Percentiles rank a stretch among this genome's conserved stretches.
phyloP scores from a whole-genome alignment of 257 asterid species.

The Solanum acaule region DNA sequence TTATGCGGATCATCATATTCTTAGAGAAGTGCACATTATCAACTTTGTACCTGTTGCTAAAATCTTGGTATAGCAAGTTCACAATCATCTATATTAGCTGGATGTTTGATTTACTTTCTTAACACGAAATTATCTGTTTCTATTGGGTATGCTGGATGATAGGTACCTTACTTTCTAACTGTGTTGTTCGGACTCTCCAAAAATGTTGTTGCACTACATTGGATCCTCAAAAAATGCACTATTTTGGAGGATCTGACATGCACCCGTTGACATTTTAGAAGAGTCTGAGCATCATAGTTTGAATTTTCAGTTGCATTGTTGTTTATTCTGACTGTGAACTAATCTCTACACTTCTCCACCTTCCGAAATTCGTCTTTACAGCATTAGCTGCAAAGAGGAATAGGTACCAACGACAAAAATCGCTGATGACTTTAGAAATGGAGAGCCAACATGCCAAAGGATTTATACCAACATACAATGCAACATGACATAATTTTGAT shows the following conservation, averaged over 20 bases:
- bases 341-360: neutral
- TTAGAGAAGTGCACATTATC: neutral
- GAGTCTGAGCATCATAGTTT: neutral
- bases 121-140: neutral
- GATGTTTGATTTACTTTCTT: neutral
- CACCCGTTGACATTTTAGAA: neutral
- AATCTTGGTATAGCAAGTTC: neutral
- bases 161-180: neutral
- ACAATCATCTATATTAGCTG: neutral
- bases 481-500: slow-evolving; percentile 33
- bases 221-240: neutral
- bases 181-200: neutral
- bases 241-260: neutral
- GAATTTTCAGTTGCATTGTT: neutral
- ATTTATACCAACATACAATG: slow-evolving; percentile 60
- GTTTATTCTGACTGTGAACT: neutral
- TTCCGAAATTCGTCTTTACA: slow-evolving; percentile 6
- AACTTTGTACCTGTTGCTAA: neutral
- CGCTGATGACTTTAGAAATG: slow-evolving; percentile 84
- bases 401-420: slow-evolving; percentile 77
- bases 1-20: neutral
- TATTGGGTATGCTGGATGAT: neutral
- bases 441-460: slow-evolving; percentile 99
- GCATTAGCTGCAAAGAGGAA: slow-evolving; percentile 89
- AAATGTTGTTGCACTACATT: neutral